Conservation (phyloP, 208 protist species). For the Crithidia acanthocephali region DNA sequence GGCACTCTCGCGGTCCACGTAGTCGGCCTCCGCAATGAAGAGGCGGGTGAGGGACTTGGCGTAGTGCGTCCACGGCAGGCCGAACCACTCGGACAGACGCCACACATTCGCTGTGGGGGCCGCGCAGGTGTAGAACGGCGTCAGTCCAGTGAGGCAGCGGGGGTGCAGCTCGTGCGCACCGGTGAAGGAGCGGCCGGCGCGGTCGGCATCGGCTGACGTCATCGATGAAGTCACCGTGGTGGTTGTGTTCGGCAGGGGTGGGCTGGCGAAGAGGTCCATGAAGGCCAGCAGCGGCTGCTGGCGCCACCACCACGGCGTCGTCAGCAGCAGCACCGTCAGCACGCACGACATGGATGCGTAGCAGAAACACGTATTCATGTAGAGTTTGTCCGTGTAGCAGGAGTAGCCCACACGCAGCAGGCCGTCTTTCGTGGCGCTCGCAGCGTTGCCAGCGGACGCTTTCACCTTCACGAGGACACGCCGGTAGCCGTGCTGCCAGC, state of each 20-base stretch:
- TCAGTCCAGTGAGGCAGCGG: constrained; percentile 21
- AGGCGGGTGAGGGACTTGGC: constrained; percentile 23
- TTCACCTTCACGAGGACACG: constrained; percentile 48
- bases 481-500: constrained; percentile 44
- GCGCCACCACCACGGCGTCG: constrained; percentile 37
- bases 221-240: too few species aligned
- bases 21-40: constrained; percentile 10
- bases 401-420: constrained; percentile 50
- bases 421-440: background rate
- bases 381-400: constrained; percentile 47
- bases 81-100: constrained; percentile 43
- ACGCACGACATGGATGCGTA: constrained; percentile 19
- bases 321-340: constrained; percentile 21
- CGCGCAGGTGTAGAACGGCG: constrained; percentile 30
- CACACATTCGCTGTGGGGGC: constrained; percentile 36
- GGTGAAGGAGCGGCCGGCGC: constrained; percentile 35
- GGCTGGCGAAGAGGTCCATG: constrained; percentile 40
- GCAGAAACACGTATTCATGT: constrained; percentile 31
- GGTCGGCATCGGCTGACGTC: too few species aligned
- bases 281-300: constrained; percentile 32
- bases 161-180: constrained; percentile 32
- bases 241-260: background rate
- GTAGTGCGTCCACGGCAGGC: constrained; percentile 38
- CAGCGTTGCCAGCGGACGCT: background rate
- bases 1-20: constrained; percentile 26